Base-by-base conservation (phyloP, 371 early-diverging fungal genomes). In the Blakeslea trispora region DNA sequence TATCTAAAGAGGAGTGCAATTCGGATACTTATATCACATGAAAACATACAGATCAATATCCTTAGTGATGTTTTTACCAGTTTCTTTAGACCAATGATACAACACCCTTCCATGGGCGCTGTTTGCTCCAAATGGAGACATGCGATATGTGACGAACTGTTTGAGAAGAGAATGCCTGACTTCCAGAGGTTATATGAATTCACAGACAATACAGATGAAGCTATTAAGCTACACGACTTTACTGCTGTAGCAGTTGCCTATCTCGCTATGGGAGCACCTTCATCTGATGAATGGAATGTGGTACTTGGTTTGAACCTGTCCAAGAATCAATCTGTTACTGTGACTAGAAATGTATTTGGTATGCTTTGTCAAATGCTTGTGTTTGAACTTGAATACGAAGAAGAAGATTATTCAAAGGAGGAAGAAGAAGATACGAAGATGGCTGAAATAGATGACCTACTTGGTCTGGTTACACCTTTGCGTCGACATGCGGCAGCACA, bases 341-440 rank as follows among this genome's bases (percentile, higher is more conserved):
- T 45, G 23, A 46, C 50, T 18, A 61, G 46, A 6, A 32, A 42
- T 18, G 55, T 63, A 0, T 65, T 74, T 59, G 66, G 66, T 2
- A 54, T 56, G 10, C 17, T 70, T 1, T 74, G 71, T 49, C 71
- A 68, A 39, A 74, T 74, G 74, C n/a, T 74, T 19, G 62, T 72
- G 5, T 72, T 62, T 40, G 62, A 63, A 15, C 50, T 72, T 13
- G 57, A 65, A 34, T 53, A 64, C 3, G 62, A 52, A 14, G 48
- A 41, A 7, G 55, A 49, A 4, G 41, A 44, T 4, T 18, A 7
- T 4, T n/a, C n/a, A n/a, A n/a, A n/a, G n/a, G n/a, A n/a, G n/a
- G n/a, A n/a, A n/a, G n/a, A n/a, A n/a, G n/a, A n/a, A n/a, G n/a
- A n/a, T n/a, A n/a, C n/a, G n/a, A 3, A 28, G 21, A 28, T 5